These are phyloP conservation scores for Phlebiopsis flavidoalba DNA, from an alignment of 768 basidiomycete species.

Conservation along the genomic window DNA sequence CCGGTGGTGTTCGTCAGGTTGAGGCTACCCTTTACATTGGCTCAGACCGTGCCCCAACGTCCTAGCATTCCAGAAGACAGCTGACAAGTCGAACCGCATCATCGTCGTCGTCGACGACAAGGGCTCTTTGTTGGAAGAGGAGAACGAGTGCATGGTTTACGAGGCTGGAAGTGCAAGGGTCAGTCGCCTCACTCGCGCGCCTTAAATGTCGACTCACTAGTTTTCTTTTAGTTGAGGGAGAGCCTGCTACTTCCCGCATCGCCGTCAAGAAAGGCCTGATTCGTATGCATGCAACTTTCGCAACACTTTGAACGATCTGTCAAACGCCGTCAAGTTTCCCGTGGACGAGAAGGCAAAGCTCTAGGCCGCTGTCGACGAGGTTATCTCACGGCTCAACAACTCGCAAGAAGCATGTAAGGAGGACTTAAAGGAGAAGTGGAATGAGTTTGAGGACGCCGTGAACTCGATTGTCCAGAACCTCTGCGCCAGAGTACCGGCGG, in stretches of 20 bases:
- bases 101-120: constrained; percentile 97
- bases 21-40: constrained; percentile 99
- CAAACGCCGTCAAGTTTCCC: constrained; percentile 88
- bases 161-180: constrained; percentile 94
- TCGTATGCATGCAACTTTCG: constrained; percentile 96
- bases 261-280: constrained; percentile 90
- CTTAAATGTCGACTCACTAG: constrained; percentile 7
- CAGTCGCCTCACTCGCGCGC: constrained; percentile 20
- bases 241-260: constrained; percentile 83
- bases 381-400: constrained; percentile 80
- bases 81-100: constrained; percentile 91
- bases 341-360: constrained; percentile 80
- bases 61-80: constrained; percentile 94
- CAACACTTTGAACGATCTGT: constrained; percentile 81
- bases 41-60: constrained; percentile 92
- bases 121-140: constrained; percentile 94
- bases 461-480: constrained; percentile 70
- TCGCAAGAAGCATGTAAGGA: constrained; percentile 91
- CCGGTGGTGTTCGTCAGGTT: constrained; percentile 95
- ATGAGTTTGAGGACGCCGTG: constrained; percentile 86
- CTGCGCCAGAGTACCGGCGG: constrained; percentile 56
- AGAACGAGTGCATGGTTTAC: constrained; percentile 94
- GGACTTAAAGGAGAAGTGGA: constrained; percentile 89
- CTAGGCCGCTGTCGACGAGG: constrained; percentile 73
- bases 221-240: constrained; percentile 58